Conservation (phyloP, 495 filamentous ascomycete genomes). For the Penicillium maclennaniae region DNA sequence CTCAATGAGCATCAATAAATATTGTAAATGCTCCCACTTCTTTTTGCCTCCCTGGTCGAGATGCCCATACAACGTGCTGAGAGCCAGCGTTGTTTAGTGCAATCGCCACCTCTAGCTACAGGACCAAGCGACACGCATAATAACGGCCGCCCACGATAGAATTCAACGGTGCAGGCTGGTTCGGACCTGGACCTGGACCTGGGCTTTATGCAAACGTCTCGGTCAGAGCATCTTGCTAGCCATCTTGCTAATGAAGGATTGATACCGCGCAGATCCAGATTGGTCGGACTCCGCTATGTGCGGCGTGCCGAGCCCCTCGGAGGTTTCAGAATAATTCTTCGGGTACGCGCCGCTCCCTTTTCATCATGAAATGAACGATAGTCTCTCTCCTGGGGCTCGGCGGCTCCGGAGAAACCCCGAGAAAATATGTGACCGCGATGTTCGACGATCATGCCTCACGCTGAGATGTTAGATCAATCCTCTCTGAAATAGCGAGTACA, state of each 20-base stretch:
- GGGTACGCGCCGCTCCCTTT: conserved; percentile 10
- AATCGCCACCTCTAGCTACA: background rate
- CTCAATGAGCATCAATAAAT: background rate
- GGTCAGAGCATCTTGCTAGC: too few species aligned
- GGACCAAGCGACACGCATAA: background rate
- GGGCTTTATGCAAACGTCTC: background rate
- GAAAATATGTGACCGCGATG: background rate
- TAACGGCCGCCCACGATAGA: background rate
- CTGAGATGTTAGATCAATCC: background rate
- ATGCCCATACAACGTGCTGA: too few species aligned
- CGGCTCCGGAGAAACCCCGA: background rate
- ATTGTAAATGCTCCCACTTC: background rate
- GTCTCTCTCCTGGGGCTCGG: background rate
- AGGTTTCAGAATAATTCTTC: conserved; percentile 26
- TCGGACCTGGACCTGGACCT: background rate
- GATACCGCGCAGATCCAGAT: background rate
- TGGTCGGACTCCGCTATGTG: conserved; percentile 4
- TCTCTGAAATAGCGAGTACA: background rate
- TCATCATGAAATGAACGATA: background rate
- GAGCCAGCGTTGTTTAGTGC: background rate
- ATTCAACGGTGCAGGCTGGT: background rate
- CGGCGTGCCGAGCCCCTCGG: conserved; percentile 14
- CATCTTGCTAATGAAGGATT: background rate
- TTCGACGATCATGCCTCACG: background rate
- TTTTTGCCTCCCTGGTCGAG: background rate